Base-by-base conservation (phyloP, 805 yeast species). In the Cyberlindnera saturnus region DNA sequence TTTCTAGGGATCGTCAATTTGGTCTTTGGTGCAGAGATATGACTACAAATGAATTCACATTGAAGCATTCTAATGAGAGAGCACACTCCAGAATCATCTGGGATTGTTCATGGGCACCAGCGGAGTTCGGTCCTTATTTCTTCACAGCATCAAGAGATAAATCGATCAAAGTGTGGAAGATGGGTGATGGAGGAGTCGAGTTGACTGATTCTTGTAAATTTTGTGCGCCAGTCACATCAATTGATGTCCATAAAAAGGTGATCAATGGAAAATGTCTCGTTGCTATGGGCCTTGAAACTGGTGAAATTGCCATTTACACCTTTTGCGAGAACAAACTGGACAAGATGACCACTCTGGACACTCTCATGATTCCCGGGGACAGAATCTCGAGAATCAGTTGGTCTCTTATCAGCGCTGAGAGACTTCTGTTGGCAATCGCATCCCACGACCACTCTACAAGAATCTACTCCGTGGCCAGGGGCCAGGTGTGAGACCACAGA, bases 81-180 rank as follows among this genome's bases (percentile, higher is more conserved):
- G 96, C 96, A 0, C 99, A 95, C 59, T 63, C 83, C 2, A 78
- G 97, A 63, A 91, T 93, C 54, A 78, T 93, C 35, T 95, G 99
- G 99, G 98, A 93, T 65, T 82, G 91, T 59, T 76, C 85, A 32
- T 93, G 97, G 96, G 67, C 81, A 0, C 87, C 89, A 5, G 46
- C 55, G n/a, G 66, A 56, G 3, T 58, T 57, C 39, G 73, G 69
- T 7, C 39, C 52, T n/a, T 60, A 61, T n/a, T 90, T 91, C 56
- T 72, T 86, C 14, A 90, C 97, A 0, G 95, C 83, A 0, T 82
- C 96, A 3, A 77, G 99, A 61, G 99, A 93, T 61, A 85, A 82
- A 56, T 74, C 79, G 3, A 60, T 90, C 39, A 86, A 85, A 56
- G 66, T 81, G 15, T 90, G 96, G 96, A 64, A 65, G 38, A 62